Base-by-base conservation (phyloP, 106 monocot species). In the Cymbidium sinense region DNA sequence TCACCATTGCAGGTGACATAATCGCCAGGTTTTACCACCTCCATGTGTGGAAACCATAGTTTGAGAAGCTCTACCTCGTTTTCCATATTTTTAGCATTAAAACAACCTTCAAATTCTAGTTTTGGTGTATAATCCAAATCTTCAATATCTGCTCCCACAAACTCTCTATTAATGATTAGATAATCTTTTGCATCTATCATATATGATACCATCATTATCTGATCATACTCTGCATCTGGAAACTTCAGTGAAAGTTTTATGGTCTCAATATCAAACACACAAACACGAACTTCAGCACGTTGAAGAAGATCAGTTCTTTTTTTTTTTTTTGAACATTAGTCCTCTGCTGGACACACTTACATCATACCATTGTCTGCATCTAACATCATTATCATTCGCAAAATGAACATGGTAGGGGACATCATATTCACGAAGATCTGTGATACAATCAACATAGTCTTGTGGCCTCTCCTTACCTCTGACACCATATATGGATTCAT, bases 241-340 rank as follows among this genome's bases (percentile, higher is more conserved):
- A 99, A 99, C 75, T 99, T 99, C 70, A 99, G 81, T 69, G 98
- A 92, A 70, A 99, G 90, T 80, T 99, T 99, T 74, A 94, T 94
- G 71, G 98, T 94, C 79, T 99, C 98, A 61, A 99, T 94, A 89
- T 99, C 98, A 92, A 99, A 99, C 77, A 94, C 94, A 90, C 98
- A 99, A 27, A 99, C 98, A 83, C 89, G 92, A 78, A 99, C 94
- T 87, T 99, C 98, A 64, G 98, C 98, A 43, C 94, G 90, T 74
- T 99, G 98, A 74, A 99, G 90, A 74, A 99, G 90, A 84, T 99
- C 98, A 28, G 75, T 70, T 81, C 98, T 94, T 81, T 87, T 92
- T 71, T 94, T 81, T 19, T n/a, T n/a, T n/a, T n/a, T n/a, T n/a
- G n/a, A 99, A 75, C 44, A 77, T 55, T 77, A 86, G 64, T 76